Evolutionary conservation across 2,329 filamentous ascomycete species (phyloP).

Genomic region (Aspergillus vadensis): DNA sequence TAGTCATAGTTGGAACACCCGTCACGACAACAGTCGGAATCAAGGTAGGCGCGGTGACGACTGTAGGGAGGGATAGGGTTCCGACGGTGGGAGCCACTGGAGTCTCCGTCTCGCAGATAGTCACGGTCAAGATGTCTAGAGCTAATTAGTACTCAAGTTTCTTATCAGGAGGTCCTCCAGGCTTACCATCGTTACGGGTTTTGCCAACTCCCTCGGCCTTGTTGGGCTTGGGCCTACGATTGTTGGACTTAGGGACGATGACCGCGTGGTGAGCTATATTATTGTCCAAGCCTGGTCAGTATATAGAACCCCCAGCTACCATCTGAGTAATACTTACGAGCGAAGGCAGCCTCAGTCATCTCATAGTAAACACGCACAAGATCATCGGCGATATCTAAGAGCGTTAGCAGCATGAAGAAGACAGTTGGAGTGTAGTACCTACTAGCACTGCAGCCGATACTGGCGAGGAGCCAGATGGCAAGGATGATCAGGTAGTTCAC

Average conservation of each 20-base stretch:
- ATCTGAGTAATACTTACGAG: conserved; percentile 7
- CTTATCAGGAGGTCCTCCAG: background rate
- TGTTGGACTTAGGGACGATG: no score
- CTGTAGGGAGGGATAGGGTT: background rate
- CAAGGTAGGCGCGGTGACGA: conserved; percentile 1
- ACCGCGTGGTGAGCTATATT: background rate
- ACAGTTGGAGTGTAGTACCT: conserved; percentile 14
- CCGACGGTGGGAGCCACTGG: background rate
- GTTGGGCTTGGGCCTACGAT: no score
- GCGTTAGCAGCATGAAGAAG: background rate
- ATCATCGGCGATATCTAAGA: background rate
- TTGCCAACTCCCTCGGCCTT: no score
- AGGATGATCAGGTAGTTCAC: conserved; percentile 24
- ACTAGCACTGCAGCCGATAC: conserved; percentile 22
- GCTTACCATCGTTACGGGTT: background rate
- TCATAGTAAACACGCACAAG: background rate
- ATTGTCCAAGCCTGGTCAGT: background rate
- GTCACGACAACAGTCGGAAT: background rate
- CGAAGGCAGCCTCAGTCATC: conserved; percentile 1
- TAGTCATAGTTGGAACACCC: conserved; percentile 4
- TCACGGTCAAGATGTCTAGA: conserved; percentile 25
- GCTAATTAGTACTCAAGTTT: background rate
- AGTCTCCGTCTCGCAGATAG: conserved; percentile 16
- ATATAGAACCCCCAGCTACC: background rate
- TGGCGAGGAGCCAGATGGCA: conserved; percentile 24